phyloP scores from a whole-genome alignment of 305 asterid genomes.

The Fraxinus xanthoxyloides region DNA sequence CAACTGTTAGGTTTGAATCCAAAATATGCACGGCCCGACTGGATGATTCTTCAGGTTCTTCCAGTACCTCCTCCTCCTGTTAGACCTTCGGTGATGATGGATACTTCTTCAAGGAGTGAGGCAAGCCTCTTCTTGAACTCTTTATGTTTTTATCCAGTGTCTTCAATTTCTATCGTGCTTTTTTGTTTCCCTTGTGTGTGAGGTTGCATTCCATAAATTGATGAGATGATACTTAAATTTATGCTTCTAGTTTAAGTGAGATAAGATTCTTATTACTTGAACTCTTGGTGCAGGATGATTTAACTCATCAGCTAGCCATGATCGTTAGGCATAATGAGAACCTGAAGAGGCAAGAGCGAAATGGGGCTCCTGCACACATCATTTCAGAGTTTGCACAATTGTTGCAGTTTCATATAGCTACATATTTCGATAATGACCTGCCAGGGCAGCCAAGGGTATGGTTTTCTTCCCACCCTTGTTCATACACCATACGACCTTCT shows the following conservation, averaged over 20 bases:
- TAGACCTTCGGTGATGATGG: slow-evolving; percentile 99
- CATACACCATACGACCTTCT: slow-evolving; percentile 11
- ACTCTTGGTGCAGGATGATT: slow-evolving; percentile 77
- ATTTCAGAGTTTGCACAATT: slow-evolving; percentile 97
- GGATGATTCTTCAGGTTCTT: slow-evolving; percentile 99
- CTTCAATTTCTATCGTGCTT: slow-evolving; percentile 13
- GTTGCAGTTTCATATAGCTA: slow-evolving; percentile 93
- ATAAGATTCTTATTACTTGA: slow-evolving; percentile 24
- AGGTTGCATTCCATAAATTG: neutral
- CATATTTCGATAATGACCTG: slow-evolving; percentile 94
- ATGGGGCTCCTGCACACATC: slow-evolving; percentile 98
- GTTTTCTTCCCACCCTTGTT: neutral
- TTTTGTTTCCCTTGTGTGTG: slow-evolving; percentile 17
- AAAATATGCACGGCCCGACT: slow-evolving; percentile 93
- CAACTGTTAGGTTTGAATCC: slow-evolving; percentile 76
- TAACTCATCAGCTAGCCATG: slow-evolving; percentile 98
- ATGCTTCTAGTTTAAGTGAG: slow-evolving; percentile 7
- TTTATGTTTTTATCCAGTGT: slow-evolving; percentile 9
- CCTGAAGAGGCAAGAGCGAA: slow-evolving; percentile 90
- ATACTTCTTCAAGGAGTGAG: slow-evolving; percentile 97
- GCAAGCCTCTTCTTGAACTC: slow-evolving; percentile 37
- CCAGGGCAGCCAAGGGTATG: slow-evolving; percentile 98
- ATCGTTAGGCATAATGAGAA: slow-evolving; percentile 93
- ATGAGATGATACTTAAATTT: slow-evolving; percentile 9
- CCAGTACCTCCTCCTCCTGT: slow-evolving; percentile 99